Base-by-base conservation (phyloP, 495 filamentous ascomycete genomes). In the Aspergillus leporis region DNA sequence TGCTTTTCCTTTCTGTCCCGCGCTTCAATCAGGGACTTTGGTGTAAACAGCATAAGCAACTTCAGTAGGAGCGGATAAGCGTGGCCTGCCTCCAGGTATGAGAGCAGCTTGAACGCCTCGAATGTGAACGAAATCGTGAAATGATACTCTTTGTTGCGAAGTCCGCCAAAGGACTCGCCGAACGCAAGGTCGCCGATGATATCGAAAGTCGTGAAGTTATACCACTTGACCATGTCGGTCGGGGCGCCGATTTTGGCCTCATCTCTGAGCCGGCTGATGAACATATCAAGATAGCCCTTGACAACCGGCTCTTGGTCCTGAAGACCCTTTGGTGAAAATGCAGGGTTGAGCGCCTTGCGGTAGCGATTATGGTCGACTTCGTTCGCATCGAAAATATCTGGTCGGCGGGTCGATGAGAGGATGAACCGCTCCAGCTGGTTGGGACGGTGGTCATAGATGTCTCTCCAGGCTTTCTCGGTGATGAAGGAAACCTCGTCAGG, bases 81-180 rank as follows among this genome's bases (percentile, higher is more conserved):
- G 9, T 9, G 9, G 32, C 32, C 32, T 2, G 32, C 32, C 8
- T 36, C 32, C 3, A 36, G 32, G 8, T 36, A 36, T 19, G 16
- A 19, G 40, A 43, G 40, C 18, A 43, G 18, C 18, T 21, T 21
- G 40, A 43, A 21, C 16, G 18, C 40, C n/a, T 43, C 16, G 40
- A 43, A n/a, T 7, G 40, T 18, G 40, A n/a, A 21, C 1, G 18
- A 43, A 19, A 43, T 21, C 2, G 40, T 43, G 40, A 21, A 21
- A 8, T 43, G 40, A 19, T 43, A 43, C 14, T n/a, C 40, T 7
- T 21, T n/a, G n/a, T n/a, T 70, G 22, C 79, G 65, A 12, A 85
- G 64, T 30, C 79, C 79, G n/a, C 74, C 74, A 53, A 86, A 85
- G 32, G 71, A 72, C 55, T 85, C 74, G 1, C 78, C 81, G 56